These are phyloP conservation scores for Komagataella mondaviorum DNA, from an alignment of 805 yeast species.

Conservation along the genomic window DNA sequence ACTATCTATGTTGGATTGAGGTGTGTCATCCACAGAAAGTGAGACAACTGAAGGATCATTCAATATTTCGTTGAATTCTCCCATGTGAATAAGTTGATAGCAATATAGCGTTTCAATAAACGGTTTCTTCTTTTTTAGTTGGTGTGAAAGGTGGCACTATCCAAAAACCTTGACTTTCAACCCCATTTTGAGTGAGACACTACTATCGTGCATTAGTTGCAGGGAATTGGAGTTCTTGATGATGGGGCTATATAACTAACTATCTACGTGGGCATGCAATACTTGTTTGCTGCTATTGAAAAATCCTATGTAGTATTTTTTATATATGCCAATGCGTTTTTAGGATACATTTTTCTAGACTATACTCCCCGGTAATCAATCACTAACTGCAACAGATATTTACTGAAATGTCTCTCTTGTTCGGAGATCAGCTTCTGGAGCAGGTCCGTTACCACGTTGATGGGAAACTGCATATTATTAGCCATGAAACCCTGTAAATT, in stretches of 20 bases:
- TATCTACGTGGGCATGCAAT: neutral
- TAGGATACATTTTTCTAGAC: neutral
- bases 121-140: neutral
- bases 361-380: neutral
- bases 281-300: neutral
- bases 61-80: neutral
- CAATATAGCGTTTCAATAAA: neutral
- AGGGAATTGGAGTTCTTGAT: neutral
- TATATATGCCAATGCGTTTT: neutral
- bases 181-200: neutral
- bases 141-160: neutral
- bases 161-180: neutral
- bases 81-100: neutral
- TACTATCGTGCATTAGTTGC: neutral
- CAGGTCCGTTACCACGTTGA: constrained; percentile 45
- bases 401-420: constrained; percentile 55
- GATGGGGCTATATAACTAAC: neutral
- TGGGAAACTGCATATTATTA: constrained; percentile 49
- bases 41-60: neutral
- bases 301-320: neutral
- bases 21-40: neutral
- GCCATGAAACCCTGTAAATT: constrained; percentile 22
- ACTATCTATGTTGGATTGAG: neutral
- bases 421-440: constrained; percentile 40
- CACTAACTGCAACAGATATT: constrained; percentile 20